Evolutionary conservation across 2,329 filamentous ascomycete genomes (phyloP).

Genomic region (Fusarium lyarnte): DNA sequence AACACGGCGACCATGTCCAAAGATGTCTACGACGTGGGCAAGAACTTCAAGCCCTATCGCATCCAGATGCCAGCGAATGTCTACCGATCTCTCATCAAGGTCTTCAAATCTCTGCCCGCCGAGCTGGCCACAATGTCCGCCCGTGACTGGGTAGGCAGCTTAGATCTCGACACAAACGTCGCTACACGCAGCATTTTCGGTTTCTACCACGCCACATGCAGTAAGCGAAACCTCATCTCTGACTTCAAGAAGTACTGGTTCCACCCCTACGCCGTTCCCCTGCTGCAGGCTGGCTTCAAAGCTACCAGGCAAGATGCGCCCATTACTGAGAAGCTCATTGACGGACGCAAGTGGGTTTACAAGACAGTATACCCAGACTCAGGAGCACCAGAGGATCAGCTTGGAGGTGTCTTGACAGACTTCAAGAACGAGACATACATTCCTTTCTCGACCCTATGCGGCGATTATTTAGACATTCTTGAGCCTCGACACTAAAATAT

Average conservation of each 20-base stretch:
- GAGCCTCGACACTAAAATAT: neutral
- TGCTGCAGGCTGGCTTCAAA: slow-evolving; percentile 44
- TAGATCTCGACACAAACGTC: slow-evolving; percentile 24
- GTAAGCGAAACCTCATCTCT: slow-evolving; percentile 46
- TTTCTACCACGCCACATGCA: slow-evolving; percentile 53
- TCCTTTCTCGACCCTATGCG: slow-evolving; percentile 18
- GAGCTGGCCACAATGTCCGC: slow-evolving; percentile 6
- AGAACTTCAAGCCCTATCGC: slow-evolving; percentile 13
- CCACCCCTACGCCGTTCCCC: slow-evolving; percentile 46
- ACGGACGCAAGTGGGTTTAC: slow-evolving; percentile 46
- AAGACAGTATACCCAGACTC: slow-evolving; percentile 21
- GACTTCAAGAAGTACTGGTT: slow-evolving; percentile 53
- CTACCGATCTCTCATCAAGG: slow-evolving; percentile 4
- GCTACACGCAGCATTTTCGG: slow-evolving; percentile 50
- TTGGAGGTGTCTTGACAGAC: slow-evolving; percentile 37
- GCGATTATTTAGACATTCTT: slow-evolving; percentile 6
- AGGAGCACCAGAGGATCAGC: slow-evolving; percentile 3
- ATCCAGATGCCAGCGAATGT: slow-evolving; percentile 30
- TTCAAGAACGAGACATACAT: slow-evolving; percentile 25
- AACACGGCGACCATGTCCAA: slow-evolving; percentile 11
- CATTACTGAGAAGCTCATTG: slow-evolving; percentile 43
- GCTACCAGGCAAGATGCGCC: slow-evolving; percentile 36
- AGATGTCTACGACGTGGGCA: slow-evolving; percentile 20
- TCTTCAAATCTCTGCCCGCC: slow-evolving; percentile 15
- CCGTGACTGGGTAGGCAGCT: slow-evolving; percentile 23